Base-by-base conservation (phyloP, 1,139 yeast genomes). In the Pichia sp. region DNA sequence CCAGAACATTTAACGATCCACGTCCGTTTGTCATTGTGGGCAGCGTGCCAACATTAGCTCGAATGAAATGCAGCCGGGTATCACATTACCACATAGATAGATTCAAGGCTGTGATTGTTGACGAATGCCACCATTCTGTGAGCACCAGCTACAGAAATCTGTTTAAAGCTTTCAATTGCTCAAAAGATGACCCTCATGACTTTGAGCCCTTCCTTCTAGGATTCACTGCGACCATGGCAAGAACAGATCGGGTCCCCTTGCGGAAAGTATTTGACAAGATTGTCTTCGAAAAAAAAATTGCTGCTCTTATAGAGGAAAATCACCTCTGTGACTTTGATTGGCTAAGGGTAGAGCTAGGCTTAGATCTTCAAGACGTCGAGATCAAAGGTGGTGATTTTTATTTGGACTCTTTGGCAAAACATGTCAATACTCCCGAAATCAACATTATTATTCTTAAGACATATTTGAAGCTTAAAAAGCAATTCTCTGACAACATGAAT, bases 71-170 rank as follows among this genome's bases (percentile, higher is more conserved):
- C 18, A 61, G 71, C 0, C 70, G 97, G 46, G 66, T 88, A 18
- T 68, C 69, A 1, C 69, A 73, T 49, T 87, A 84, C 60, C 66
- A 80, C 49, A 85, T 90, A 0, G 51, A 53, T 0, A 78, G 80
- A 18, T 85, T 79, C 69, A 86, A 88, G 62, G 74, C 90, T 31
- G 79, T 93, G 23, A 83, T 91, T 22, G 74, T 91, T 1, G 99
- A 91, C 67, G 99, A 91, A 65, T 96, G 96, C 47, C 99, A 91
- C 62, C 98, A 91, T 69, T 85, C 96, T 0, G 86, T 88, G 0
- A 93, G 96, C 0, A 63, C 68, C 13, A 75, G 91, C 0, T 93
- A 93, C 73, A 46, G 70, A 16, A 74, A 75, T 42, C 74, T 90
- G 1, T 67, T 89, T 50, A 65, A 72, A 4, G 75, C 87, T 60